Percentiles rank a stretch among this genome's conserved stretches.
Evolutionary conservation across 208 protist species (phyloP).

Genomic region (Novymonas esmeraldas): DNA sequence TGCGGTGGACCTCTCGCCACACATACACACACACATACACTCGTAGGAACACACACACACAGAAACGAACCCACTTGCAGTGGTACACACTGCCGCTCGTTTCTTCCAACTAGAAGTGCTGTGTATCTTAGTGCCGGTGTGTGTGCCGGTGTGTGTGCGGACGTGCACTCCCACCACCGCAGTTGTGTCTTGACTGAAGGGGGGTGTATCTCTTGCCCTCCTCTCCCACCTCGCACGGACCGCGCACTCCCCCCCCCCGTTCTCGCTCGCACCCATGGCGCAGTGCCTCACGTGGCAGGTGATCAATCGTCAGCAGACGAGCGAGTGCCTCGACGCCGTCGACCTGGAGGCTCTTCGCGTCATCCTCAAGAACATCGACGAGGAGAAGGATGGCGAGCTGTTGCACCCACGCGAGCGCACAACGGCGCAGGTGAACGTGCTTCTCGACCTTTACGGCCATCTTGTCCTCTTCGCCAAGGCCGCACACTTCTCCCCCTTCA

Average conservation of each 20-base stretch:
- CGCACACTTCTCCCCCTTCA: constrained; percentile 63
- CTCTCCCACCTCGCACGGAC: no score
- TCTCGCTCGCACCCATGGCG: constrained; percentile 16
- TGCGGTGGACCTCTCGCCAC: no score
- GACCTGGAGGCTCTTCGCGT: constrained; percentile 57
- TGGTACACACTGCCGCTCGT: no score
- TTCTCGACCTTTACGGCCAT: constrained; percentile 85
- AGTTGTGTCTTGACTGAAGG: no score
- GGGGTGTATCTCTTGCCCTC: no score
- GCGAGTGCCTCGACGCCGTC: constrained; percentile 50
- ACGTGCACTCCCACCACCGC: no score
- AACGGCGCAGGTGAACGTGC: constrained; percentile 48
- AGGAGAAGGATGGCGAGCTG: constrained; percentile 30
- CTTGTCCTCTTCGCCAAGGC: constrained; percentile 80
- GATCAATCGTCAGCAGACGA: constrained; percentile 51
- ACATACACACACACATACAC: no score
- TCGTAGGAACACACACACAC: no score
- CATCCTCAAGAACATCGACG: constrained; percentile 45
- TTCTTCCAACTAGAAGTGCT: no score
- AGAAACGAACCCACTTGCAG: no score
- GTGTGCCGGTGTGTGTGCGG: no score
- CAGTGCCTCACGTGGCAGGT: constrained; percentile 70
- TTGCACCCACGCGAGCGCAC: constrained; percentile 26
- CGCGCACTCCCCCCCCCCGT: not conserved
- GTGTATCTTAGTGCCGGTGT: no score